Evolutionary conservation across 2,329 filamentous ascomycete genomes (phyloP).

Genomic region (Podosphaera leucotricha): DNA sequence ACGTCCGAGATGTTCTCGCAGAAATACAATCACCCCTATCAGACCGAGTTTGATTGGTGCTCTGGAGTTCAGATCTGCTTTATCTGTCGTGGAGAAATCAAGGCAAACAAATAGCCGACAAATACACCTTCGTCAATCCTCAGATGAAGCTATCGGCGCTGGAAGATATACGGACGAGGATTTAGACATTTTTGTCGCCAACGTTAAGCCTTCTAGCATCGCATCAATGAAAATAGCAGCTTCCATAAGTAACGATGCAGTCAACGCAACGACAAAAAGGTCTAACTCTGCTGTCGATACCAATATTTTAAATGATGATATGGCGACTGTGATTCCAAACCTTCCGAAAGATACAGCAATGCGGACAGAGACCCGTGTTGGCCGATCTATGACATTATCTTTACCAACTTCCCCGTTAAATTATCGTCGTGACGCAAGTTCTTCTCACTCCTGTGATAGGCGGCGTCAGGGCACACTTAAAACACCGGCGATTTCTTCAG

Average conservation of each 20-base stretch:
- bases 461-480: too few species aligned
- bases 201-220: slow-evolving; percentile 9
- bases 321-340: slow-evolving; percentile 19
- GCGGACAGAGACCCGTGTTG: slow-evolving; percentile 5
- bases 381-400: slow-evolving; percentile 15
- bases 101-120: slow-evolving; percentile 50
- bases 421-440: too few species aligned
- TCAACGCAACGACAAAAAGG: background rate
- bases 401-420: too few species aligned
- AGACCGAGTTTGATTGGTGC: slow-evolving; percentile 82
- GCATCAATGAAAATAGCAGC: slow-evolving; percentile 11
- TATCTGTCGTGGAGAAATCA: slow-evolving; percentile 67
- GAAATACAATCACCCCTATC: slow-evolving; percentile 63
- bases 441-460: too few species aligned
- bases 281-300: slow-evolving; percentile 10
- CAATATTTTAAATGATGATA: slow-evolving; percentile 12
- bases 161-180: slow-evolving; percentile 13
- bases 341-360: slow-evolving; percentile 15
- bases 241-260: slow-evolving; percentile 13
- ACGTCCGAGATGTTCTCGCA: slow-evolving; percentile 37
- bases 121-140: slow-evolving; percentile 45
- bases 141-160: slow-evolving; percentile 32
- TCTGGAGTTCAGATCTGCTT: slow-evolving; percentile 74
- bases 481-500: slow-evolving; percentile 1
- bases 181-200: slow-evolving; percentile 20